Base-by-base conservation (phyloP, 371 early-diverging fungal species). In the Dichotomocladium elegans region DNA sequence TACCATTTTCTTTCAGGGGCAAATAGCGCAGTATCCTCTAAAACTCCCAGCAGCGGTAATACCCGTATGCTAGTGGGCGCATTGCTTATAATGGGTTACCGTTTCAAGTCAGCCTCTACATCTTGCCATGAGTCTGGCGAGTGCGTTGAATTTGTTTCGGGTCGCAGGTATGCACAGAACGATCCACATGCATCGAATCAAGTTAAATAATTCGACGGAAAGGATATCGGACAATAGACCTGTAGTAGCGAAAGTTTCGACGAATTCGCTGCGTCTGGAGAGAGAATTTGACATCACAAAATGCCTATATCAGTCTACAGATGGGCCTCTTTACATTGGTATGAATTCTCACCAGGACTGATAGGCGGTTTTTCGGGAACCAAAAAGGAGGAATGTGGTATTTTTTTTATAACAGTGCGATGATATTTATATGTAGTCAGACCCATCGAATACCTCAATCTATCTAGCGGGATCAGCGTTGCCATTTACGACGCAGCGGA, bases 231-330 rank as follows among this genome's bases (percentile, higher is more conserved):
- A 68, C 25, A 68, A 65, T 27, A 58, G 57, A 24, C 65, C 74
- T 6, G 74, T 74, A 1, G 55, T 74, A 6, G 74, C 70, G 5
- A 74, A 74, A 55, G 53, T 74, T 45, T 74, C 74, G 4, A 49
- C 58, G 2, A 63, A 59, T 44, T 66, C 74, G 24, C 27, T 67
- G 9, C 52, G 57, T 10, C 46, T 74, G 17, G 74, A 74, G 56
- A 46, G 74, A 43, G 74, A 74, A 41, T 74, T 64, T 53, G 61
- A 70, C 40, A 60, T 67, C 9, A 70, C 63, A 56, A 70, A 65
- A 28, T 56, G 65, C 49, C 40, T 73, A 21, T 67, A 67, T 51
- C 62, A 73, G 41, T 33, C 65, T 10, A 25, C 58, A 7, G 70
- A 70, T 54, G 70, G 70, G 12, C 48, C 62, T 3, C 53, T 60